phyloP scores from a whole-genome alignment of 2,329 filamentous ascomycete genomes.

The Monosporascus ibericus region DNA sequence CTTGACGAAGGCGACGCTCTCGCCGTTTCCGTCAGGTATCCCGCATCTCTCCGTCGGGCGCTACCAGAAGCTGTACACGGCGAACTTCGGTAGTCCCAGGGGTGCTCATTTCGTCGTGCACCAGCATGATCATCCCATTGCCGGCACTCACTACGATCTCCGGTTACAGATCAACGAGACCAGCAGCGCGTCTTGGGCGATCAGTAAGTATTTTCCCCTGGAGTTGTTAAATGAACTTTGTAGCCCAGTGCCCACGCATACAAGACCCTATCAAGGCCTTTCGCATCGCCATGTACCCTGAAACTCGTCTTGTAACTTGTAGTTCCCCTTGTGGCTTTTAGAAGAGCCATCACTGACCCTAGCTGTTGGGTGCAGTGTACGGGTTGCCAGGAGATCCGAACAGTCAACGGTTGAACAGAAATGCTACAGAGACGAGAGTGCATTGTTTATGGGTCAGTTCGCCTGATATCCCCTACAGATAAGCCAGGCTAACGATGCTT shows the following conservation, averaged over 20 bases:
- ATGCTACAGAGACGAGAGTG: constrained; percentile 56
- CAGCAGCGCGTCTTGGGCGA: constrained; percentile 59
- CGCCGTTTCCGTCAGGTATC: constrained; percentile 11
- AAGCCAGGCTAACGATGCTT: not conserved
- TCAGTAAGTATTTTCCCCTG: constrained; percentile 26
- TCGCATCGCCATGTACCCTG: no score
- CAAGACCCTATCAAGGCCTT: no score
- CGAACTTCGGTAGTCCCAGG: constrained; percentile 20
- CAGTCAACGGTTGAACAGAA: constrained; percentile 45
- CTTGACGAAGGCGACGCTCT: constrained; percentile 22
- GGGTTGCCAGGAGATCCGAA: constrained; percentile 54
- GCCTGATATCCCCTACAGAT: not conserved
- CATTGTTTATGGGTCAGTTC: constrained; percentile 51
- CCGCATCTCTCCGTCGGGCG: constrained; percentile 28
- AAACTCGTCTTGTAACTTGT: no score
- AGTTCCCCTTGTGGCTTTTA: no score
- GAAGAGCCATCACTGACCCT: not conserved
- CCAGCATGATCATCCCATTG: constrained; percentile 67
- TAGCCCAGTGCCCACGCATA: no score
- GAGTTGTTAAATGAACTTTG: no score
- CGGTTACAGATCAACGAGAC: constrained; percentile 62
- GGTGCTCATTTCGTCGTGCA: constrained; percentile 62
- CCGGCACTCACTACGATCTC: constrained; percentile 64
- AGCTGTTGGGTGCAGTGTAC: constrained; percentile 35
- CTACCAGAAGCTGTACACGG: constrained; percentile 32